Percentiles rank a stretch among this genome's conserved stretches.
phyloP scores from a whole-genome alignment of 2,329 filamentous ascomycete species.

The Ceratocystis papillata region DNA sequence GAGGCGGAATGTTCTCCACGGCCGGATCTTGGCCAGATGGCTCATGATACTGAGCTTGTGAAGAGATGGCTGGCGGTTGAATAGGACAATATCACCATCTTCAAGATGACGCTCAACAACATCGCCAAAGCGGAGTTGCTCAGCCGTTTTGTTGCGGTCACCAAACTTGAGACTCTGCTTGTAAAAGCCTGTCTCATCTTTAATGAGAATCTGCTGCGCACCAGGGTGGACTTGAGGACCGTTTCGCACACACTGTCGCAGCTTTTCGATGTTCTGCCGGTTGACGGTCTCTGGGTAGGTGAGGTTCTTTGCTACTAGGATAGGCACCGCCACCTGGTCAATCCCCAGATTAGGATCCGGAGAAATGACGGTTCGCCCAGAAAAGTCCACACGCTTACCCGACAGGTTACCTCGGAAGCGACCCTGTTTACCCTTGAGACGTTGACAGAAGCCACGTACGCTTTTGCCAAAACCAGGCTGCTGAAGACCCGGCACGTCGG shows the following conservation, averaged over 20 bases:
- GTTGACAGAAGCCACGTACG: slow-evolving; percentile 87
- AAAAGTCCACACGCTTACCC: slow-evolving; percentile 97
- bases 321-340: slow-evolving; percentile 84
- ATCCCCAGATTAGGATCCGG: slow-evolving; percentile 91
- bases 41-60: slow-evolving; percentile 99
- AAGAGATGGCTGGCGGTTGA: slow-evolving; percentile 93
- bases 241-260: slow-evolving; percentile 61
- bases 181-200: slow-evolving; percentile 52
- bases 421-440: slow-evolving; percentile 92
- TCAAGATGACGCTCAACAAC: slow-evolving; percentile 89
- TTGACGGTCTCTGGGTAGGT: slow-evolving; percentile 89
- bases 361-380: slow-evolving; percentile 91
- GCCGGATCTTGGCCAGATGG: slow-evolving; percentile 84
- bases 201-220: slow-evolving; percentile 69
- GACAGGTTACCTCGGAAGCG: slow-evolving; percentile 94
- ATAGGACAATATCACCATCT: slow-evolving; percentile 89
- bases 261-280: slow-evolving; percentile 71
- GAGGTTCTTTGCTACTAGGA: slow-evolving; percentile 87
- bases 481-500: slow-evolving; percentile 84
- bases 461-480: slow-evolving; percentile 78
- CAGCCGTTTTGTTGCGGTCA: slow-evolving; percentile 59
- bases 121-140: slow-evolving; percentile 68
- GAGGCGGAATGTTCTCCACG: slow-evolving; percentile 88
- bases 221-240: slow-evolving; percentile 75
- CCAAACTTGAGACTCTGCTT: slow-evolving; percentile 68